These are phyloP conservation scores for Terfezia claveryi DNA, from an alignment of 495 filamentous ascomycete genomes.

Conservation along the genomic window DNA sequence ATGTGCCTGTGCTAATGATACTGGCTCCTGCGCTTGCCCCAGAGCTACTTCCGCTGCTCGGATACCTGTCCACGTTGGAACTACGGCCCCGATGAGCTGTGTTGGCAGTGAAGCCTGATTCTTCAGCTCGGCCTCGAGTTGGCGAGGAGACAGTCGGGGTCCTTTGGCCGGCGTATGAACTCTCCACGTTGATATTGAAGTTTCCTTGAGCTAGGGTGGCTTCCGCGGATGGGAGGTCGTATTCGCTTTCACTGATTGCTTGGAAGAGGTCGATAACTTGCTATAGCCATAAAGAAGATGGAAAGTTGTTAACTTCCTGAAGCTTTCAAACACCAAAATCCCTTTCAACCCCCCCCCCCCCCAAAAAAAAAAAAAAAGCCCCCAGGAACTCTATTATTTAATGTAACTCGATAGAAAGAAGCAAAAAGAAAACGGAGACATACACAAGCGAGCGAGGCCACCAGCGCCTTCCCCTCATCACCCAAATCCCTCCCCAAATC, in stretches of 20 bases:
- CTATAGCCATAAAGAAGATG: background rate
- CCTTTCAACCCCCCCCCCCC: no score
- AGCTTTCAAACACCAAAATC: no score
- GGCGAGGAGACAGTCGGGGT: background rate
- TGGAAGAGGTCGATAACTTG: conserved; percentile 10
- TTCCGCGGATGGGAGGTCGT: background rate
- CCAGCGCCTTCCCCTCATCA: conserved; percentile 6
- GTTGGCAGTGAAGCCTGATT: no score
- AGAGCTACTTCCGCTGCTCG: background rate
- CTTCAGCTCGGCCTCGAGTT: background rate
- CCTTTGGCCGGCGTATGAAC: background rate
- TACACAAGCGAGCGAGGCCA: conserved; percentile 8
- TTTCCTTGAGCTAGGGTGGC: background rate
- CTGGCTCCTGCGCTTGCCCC: background rate
- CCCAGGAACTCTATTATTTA: no score
- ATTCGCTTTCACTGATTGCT: background rate
- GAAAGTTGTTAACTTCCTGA: background rate
- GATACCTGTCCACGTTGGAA: background rate
- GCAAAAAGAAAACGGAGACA: background rate
- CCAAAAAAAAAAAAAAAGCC: no score
- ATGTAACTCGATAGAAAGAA: no score
- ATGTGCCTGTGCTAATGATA: background rate
- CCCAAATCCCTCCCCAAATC: conserved; percentile 1
- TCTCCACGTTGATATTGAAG: background rate
- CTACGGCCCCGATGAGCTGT: no score